These are phyloP conservation scores for Macrocybe gigantea DNA, from an alignment of 768 basidiomycete species.

Conservation along the genomic window DNA sequence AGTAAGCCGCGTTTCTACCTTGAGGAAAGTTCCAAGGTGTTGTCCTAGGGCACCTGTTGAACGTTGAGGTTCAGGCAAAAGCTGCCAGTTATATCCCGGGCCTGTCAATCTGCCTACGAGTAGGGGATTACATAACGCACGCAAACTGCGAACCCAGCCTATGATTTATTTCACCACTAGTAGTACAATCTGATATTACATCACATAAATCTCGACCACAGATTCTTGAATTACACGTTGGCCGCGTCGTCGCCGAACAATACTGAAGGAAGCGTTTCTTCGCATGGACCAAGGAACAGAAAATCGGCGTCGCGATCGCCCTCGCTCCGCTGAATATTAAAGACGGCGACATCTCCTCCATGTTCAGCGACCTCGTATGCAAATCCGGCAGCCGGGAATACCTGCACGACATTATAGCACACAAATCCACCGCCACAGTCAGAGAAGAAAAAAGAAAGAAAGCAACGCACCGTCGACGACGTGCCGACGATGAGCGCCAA, in stretches of 20 bases:
- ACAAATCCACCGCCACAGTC: not conserved
- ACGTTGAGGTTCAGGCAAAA: too few species aligned
- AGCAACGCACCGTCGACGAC: slow-evolving; percentile 27
- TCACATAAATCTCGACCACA: too few species aligned
- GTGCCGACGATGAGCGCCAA: slow-evolving; percentile 39
- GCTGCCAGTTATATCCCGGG: too few species aligned
- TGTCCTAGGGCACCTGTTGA: too few species aligned
- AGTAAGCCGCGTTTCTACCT: too few species aligned
- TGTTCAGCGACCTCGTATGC: slow-evolving; percentile 23
- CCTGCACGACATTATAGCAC: slow-evolving; percentile 13
- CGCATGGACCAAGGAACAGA: slow-evolving; percentile 43
- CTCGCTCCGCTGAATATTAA: slow-evolving; percentile 28
- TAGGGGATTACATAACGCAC: too few species aligned
- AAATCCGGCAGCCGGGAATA: slow-evolving; percentile 29
- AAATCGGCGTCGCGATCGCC: slow-evolving; percentile 39
- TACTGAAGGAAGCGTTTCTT: slow-evolving; percentile 33
- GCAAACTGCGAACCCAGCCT: too few species aligned
- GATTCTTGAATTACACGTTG: too few species aligned
- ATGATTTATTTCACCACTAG: too few species aligned
- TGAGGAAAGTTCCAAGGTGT: too few species aligned
- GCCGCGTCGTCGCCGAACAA: slow-evolving; percentile 6
- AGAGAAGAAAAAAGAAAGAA: not conserved
- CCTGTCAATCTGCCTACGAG: too few species aligned
- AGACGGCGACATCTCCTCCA: slow-evolving; percentile 32
- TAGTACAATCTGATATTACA: too few species aligned